Percentiles rank a stretch among this genome's conserved stretches.
These are phyloP conservation scores for Spiromastix sp. DNA, from an alignment of 2,329 filamentous ascomycete genomes.

Conservation along the genomic window DNA sequence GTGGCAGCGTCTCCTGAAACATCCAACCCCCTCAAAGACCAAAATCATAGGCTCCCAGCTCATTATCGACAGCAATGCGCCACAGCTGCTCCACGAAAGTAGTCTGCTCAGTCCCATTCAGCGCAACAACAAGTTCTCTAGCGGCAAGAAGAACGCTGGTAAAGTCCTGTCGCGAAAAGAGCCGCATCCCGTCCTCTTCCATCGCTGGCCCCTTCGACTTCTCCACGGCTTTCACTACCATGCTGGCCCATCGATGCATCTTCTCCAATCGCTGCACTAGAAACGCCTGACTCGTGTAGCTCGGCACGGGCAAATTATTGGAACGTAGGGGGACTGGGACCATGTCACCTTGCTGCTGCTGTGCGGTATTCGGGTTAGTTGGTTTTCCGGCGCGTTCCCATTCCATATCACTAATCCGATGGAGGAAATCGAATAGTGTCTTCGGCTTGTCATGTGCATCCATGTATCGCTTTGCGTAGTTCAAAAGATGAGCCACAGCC, in stretches of 20 bases:
- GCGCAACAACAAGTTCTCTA: neutral
- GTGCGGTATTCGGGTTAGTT: too few species aligned
- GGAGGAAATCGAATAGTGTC: slow-evolving; percentile 1
- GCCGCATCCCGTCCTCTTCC: neutral
- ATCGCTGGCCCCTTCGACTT: too few species aligned
- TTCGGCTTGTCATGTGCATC: neutral
- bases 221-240: neutral
- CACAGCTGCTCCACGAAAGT: neutral
- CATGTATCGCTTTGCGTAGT: neutral
- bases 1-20: too few species aligned
- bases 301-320: neutral
- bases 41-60: too few species aligned
- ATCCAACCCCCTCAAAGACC: too few species aligned
- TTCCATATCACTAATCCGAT: slow-evolving; percentile 2
- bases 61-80: too few species aligned
- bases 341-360: too few species aligned
- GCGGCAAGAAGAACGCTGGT: neutral
- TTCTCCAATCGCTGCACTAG: neutral
- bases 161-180: neutral
- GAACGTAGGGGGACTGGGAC: too few species aligned
- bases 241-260: neutral
- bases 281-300: neutral
- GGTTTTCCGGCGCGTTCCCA: too few species aligned
- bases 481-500: neutral
- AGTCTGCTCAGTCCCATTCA: neutral